Evolutionary conservation across 257 asterid genomes (phyloP).

Genomic region (Rhazya stricta): DNA sequence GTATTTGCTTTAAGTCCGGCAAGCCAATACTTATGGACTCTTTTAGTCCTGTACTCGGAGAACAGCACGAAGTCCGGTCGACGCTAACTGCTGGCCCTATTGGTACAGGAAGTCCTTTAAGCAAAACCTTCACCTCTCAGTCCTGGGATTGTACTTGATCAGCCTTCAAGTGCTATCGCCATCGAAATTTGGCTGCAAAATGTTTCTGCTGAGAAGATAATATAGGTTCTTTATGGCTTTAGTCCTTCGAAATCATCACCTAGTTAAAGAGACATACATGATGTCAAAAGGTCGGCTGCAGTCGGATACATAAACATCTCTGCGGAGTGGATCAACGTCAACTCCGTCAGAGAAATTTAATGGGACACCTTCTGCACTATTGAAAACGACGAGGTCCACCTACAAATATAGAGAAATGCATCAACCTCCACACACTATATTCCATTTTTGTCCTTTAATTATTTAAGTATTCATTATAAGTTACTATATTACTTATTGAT

Average conservation of each 20-base stretch:
- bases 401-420: neutral
- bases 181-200: constrained; percentile 11
- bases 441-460: too few species aligned
- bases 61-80: constrained; percentile 30
- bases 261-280: constrained; percentile 15
- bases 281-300: neutral
- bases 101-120: constrained; percentile 33
- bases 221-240: too few species aligned
- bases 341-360: constrained; percentile 26
- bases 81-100: constrained; percentile 34
- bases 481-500: too few species aligned
- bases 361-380: constrained; percentile 17
- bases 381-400: neutral
- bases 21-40: constrained; percentile 31
- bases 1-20: constrained; percentile 36
- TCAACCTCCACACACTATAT: too few species aligned
- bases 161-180: constrained; percentile 30
- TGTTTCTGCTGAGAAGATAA: neutral
- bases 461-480: too few species aligned
- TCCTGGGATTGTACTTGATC: constrained; percentile 31
- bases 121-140: constrained; percentile 24
- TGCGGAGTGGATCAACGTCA: constrained; percentile 29
- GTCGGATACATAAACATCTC: constrained; percentile 18
- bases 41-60: constrained; percentile 27
- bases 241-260: too few species aligned